Percentiles rank a stretch among this genome's conserved stretches.
Conservation (phyloP, 192 early-diverging fungal species). For the Mortierella alpina region DNA sequence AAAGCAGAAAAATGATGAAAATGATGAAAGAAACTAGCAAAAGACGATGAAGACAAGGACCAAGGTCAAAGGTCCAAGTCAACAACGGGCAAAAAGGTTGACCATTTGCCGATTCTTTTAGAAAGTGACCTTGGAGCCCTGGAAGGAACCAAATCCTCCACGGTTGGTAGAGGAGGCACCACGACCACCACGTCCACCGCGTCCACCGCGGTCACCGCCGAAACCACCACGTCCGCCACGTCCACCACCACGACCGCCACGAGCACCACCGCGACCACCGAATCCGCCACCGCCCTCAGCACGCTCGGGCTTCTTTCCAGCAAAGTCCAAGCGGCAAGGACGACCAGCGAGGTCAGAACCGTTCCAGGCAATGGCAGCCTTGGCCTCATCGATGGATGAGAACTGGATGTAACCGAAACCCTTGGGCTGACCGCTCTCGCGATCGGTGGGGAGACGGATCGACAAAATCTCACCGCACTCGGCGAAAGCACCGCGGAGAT, state of each 20-base stretch:
- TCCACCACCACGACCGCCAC: constrained; percentile 44
- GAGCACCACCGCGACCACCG: constrained; percentile 38
- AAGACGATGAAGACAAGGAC: constrained; percentile 1
- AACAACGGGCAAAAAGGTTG: no score
- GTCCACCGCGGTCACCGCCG: constrained; percentile 64
- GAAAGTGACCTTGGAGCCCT: constrained; percentile 50
- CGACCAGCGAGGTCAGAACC: constrained; percentile 83
- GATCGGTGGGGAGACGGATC: constrained; percentile 79
- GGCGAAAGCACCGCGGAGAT: constrained; percentile 65
- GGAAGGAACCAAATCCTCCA: constrained; percentile 64
- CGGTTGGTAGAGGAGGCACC: constrained; percentile 62
- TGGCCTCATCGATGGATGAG: constrained; percentile 69
- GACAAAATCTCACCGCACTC: constrained; percentile 72
- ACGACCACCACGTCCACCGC: constrained; percentile 59
- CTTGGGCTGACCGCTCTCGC: constrained; percentile 78
- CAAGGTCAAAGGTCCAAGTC: no score
- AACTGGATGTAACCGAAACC: constrained; percentile 96
- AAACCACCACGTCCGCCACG: constrained; percentile 53
- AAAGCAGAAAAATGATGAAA: no score
- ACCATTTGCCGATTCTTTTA: constrained; percentile 9
- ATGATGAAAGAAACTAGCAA: neutral
- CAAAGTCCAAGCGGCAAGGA: constrained; percentile 89
- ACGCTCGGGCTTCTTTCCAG: constrained; percentile 57
- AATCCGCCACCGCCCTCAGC: constrained; percentile 47
- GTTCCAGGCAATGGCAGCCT: constrained; percentile 85